These are phyloP conservation scores for Heliamphora pulchella DNA, from an alignment of 179 eudicot genomes.

Conservation along the genomic window DNA sequence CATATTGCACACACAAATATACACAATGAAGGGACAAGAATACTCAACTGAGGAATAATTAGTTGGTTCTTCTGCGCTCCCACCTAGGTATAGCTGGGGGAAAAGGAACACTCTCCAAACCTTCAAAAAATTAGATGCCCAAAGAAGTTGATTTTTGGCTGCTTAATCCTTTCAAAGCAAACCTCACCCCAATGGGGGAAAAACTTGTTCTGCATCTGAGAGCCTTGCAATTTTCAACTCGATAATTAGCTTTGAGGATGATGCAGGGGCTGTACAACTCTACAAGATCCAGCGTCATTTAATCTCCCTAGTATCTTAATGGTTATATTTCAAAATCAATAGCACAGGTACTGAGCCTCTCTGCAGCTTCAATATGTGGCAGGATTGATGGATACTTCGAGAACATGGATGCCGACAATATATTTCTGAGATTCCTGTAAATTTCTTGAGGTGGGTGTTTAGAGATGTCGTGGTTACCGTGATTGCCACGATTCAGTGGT, in stretches of 20 bases:
- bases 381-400: constrained; percentile 23
- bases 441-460: constrained; percentile 18
- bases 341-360: constrained; percentile 36
- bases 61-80: not conserved
- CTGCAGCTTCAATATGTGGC: constrained; percentile 45
- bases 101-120: too few species aligned
- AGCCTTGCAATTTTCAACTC: not conserved
- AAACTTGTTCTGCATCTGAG: not conserved
- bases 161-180: not conserved
- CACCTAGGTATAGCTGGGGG: not conserved
- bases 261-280: not conserved
- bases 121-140: not conserved
- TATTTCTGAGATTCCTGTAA: constrained; percentile 15
- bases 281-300: constrained; percentile 1
- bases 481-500: constrained; percentile 15
- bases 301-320: not conserved
- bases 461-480: not conserved
- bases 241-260: not conserved
- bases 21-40: not conserved
- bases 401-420: constrained; percentile 16
- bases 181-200: not conserved
- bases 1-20: not conserved
- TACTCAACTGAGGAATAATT: not conserved
- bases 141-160: not conserved
- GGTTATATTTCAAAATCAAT: constrained; percentile 53